phyloP scores from a whole-genome alignment of 148 eudicot species.

The Amaranthus hypochondriacus region DNA sequence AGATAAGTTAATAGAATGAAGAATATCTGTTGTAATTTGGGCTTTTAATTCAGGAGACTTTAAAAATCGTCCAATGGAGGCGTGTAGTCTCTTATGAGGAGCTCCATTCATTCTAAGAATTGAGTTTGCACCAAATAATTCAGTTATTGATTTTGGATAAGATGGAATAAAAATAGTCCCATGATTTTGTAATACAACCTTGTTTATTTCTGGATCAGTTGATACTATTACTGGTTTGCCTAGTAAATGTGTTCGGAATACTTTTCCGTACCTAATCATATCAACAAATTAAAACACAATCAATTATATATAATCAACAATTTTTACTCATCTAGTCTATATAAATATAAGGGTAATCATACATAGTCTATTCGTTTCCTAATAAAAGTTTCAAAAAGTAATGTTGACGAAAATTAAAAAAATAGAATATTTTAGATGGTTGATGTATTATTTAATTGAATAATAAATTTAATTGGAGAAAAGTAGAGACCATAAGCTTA shows the following conservation, averaged over 20 bases:
- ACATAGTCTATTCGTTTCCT: neutral
- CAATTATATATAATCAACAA: neutral
- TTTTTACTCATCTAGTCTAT: neutral
- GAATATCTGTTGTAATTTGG: constrained; percentile 49
- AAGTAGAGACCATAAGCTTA: too few species aligned
- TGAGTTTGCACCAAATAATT: constrained; percentile 69
- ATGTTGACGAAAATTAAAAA: too few species aligned
- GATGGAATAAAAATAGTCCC: constrained; percentile 63
- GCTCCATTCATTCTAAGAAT: constrained; percentile 69
- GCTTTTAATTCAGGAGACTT: constrained; percentile 72
- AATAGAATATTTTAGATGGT: too few species aligned
- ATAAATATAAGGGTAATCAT: neutral
- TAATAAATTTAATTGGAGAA: too few species aligned
- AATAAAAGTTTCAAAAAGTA: neutral
- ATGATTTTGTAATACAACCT: constrained; percentile 57
- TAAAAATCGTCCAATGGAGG: constrained; percentile 59
- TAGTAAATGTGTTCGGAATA: constrained; percentile 71
- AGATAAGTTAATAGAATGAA: constrained; percentile 41
- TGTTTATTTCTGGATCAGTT: constrained; percentile 84
- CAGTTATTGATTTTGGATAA: constrained; percentile 76
- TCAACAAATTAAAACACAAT: neutral
- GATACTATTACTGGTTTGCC: constrained; percentile 84
- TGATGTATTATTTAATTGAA: too few species aligned
- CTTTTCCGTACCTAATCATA: constrained; percentile 63
- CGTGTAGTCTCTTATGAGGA: constrained; percentile 59